Evolutionary conservation across 2,329 filamentous ascomycete genomes (phyloP), one percentile per base, ranked within the genome.

Genomic region (Coniosporium tulheliwenetii): DNA sequence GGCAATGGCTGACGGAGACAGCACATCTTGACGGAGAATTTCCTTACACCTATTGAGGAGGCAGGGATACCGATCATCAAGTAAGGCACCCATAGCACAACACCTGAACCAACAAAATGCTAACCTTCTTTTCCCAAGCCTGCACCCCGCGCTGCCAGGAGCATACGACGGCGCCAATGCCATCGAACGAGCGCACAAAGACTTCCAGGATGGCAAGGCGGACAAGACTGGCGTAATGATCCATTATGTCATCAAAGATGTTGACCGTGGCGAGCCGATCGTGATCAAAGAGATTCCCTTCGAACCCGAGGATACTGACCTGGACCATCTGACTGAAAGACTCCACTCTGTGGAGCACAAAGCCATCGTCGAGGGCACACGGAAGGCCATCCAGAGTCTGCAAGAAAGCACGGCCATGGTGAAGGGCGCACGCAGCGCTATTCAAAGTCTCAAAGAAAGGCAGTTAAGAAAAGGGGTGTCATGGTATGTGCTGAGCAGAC

Each of bases 171-270:
- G 86, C 4, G 56, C 57, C 29, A 42, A 50, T 48, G 86, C 85
- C 12, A 93, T 94, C 50, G 75, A 81, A 50, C 70, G 84, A 16
- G 85, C 86, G 2, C 85, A 77, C 60, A 69, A 74, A 37, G 85
- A 84, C 43, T 86, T 82, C 55, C 60, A 77, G 54, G 72, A 71
- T 47, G 71, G 85, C 8, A 73, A 78, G 51, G 70, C 81, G 48
- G 71, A 71, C 47, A 71, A 70, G 47, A 86, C 75, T 0, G 86
- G 87, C 1, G 79, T 93, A 41, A 94, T 93, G 87, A 77, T 85
- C 12, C 86, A 94, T 62, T 80, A 87, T 60, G 85, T 93, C 12
- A 68, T 70, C 50, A 55, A 55, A 8, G 76, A 89, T 57, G 85
- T 94, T 41, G 86, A 94, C 63, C 73, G 80, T 52, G 86, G 86